Conservation (phyloP, 495 filamentous ascomycete species). For the Podospora anserina region DNA sequence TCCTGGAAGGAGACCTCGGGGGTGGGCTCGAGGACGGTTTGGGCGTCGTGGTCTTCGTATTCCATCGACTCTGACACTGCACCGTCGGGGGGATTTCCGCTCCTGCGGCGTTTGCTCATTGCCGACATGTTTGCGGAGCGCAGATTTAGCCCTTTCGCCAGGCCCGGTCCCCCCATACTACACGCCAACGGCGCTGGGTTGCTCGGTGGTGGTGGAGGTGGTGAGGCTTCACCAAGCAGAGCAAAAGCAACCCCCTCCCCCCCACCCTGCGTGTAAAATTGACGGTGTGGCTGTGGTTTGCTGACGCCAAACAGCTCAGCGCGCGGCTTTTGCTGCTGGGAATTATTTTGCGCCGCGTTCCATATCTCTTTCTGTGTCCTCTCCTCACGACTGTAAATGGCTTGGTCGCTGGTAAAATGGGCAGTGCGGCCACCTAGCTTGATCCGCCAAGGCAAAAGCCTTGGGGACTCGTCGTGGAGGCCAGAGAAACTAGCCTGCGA, state of each 20-base stretch:
- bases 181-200: not conserved
- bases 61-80: too few relatives aligned
- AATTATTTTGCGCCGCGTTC: slow-evolving; percentile 24
- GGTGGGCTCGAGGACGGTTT: slow-evolving; percentile 29
- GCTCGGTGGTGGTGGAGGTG: not conserved
- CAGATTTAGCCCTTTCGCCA: too few relatives aligned
- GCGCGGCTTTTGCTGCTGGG: slow-evolving; percentile 31
- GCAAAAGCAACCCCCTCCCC: not conserved
- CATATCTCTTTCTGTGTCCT: slow-evolving; percentile 24
- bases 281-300: not conserved
- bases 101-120: not conserved
- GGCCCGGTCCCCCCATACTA: too few relatives aligned
- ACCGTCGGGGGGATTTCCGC: too few relatives aligned
- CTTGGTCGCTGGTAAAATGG: slow-evolving; percentile 18
- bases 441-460: slow-evolving; percentile 59
- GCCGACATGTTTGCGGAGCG: not conserved
- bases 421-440: slow-evolving; percentile 37
- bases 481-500: slow-evolving; percentile 64
- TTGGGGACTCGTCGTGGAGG: slow-evolving; percentile 56
- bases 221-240: not conserved
- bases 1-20: slow-evolving; percentile 42
- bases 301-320: slow-evolving; percentile 34
- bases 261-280: too few relatives aligned
- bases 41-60: slow-evolving; percentile 17
- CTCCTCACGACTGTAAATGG: slow-evolving; percentile 32